Evolutionary conservation across 768 basidiomycete genomes (phyloP), one percentile per base, ranked within the genome.

Genomic region (Tephrocybe sp.): DNA sequence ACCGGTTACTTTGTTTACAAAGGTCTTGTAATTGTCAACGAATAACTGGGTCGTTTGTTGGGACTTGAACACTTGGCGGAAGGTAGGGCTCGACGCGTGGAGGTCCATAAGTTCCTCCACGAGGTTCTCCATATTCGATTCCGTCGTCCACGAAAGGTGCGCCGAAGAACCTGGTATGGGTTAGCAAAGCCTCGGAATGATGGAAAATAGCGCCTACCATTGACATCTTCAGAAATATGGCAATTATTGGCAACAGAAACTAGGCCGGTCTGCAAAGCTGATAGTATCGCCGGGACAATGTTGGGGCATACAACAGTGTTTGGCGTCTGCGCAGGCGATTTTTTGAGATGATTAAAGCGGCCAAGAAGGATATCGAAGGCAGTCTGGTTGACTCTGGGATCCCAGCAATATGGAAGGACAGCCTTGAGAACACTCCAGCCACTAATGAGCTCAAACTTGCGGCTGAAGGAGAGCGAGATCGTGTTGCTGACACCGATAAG

Each of bases 391-490:
- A 94, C 82, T 15, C 64, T 71, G 7, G 68, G 62, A 55, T 86
- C 76, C 94, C 94, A 95, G 38, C 74, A 70, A 18, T 64, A 57
- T 0, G 91, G 88, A 16, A 94, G 59, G 22, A 86, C 77, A 3
- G 74, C 75, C 61, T 83, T 86, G 29, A 95, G 62, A 2, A 87
- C 73, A 39, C 74, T 82, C 87, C 92, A 95, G 8, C 94, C 94
- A 45, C 84, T 85, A 30, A 89, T 83, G 1, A 88, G 70, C 62
- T 94, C 93, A 56, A 95, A 92, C 57, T 89, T 92, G 47, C 86
- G 75, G 39, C 70, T 77, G 69, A 94, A 97, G 2, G 83, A 78
- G 9, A 76, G 61, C 0, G 83, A 82, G 23, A 72, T 64, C 13
- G 66, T 67, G 23, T 85, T 70, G 50, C 83, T 77, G 45, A 84